A percentile compares a stretch with the other conserved stretches of the same genome.
These are phyloP conservation scores for Schizothecium vesticola DNA, from an alignment of 495 filamentous ascomycete genomes.

Conservation along the genomic window DNA sequence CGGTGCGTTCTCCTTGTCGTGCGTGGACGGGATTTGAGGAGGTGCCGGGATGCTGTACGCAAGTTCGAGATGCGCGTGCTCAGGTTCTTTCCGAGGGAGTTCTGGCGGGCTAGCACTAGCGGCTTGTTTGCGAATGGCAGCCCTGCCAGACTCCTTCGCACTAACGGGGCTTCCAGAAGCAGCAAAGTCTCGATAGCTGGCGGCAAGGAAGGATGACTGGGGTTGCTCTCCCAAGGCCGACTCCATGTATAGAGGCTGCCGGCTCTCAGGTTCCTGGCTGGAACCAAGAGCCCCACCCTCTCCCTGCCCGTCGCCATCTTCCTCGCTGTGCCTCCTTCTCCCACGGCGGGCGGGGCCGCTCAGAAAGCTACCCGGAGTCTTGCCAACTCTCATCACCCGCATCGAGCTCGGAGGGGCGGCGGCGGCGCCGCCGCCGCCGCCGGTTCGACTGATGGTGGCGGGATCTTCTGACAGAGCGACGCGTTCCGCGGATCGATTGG, in stretches of 20 bases:
- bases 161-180: slow-evolving; percentile 44
- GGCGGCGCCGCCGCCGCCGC: slow-evolving; percentile 53
- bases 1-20: slow-evolving; percentile 78
- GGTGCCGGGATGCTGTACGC: slow-evolving; percentile 62
- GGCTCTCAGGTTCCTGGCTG: slow-evolving; percentile 34
- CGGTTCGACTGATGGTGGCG: slow-evolving; percentile 34
- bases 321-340: slow-evolving; percentile 67
- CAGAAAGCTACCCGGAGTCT: slow-evolving; percentile 65
- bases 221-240: slow-evolving; percentile 27
- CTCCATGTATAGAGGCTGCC: slow-evolving; percentile 33
- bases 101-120: slow-evolving; percentile 18
- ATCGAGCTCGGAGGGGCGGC: slow-evolving; percentile 60
- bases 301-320: slow-evolving; percentile 47
- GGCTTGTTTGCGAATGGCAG: slow-evolving; percentile 28
- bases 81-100: slow-evolving; percentile 13
- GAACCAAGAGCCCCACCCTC: slow-evolving; percentile 30
- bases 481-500: slow-evolving; percentile 25
- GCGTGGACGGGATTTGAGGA: slow-evolving; percentile 50
- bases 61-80: slow-evolving; percentile 19
- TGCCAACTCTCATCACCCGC: slow-evolving; percentile 66
- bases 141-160: slow-evolving; percentile 30
- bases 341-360: slow-evolving; percentile 71
- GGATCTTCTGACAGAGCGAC: slow-evolving; percentile 40
- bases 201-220: slow-evolving; percentile 33
- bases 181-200: slow-evolving; percentile 34